phyloP scores from a whole-genome alignment of 179 eudicot genomes.

The Spinacia oleracea region DNA sequence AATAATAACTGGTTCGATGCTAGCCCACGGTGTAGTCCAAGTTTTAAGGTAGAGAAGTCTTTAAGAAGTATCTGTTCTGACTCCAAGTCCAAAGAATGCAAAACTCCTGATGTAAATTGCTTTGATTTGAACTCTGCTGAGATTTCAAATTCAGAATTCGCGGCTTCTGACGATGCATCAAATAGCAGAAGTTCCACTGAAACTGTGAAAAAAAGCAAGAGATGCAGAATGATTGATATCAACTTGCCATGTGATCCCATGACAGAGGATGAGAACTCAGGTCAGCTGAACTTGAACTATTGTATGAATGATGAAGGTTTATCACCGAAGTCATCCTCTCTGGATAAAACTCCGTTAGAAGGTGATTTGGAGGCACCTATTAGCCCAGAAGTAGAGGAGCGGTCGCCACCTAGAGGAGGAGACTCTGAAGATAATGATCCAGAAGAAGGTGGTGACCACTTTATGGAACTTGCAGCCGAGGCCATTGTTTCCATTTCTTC shows the following conservation, averaged over 20 bases:
- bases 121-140: conserved; percentile 35
- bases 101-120: neutral
- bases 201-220: conserved; percentile 22
- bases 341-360: conserved; percentile 14
- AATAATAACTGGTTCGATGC: conserved; percentile 18
- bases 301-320: conserved; percentile 27
- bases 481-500: conserved; percentile 45
- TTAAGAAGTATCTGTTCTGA: conserved; percentile 24
- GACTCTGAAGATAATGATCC: conserved; percentile 42
- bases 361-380: conserved; percentile 53
- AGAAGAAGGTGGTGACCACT: conserved; percentile 27
- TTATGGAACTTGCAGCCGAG: conserved; percentile 46
- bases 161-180: conserved; percentile 3
- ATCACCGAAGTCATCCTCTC: conserved; percentile 10
- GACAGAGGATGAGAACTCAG: conserved; percentile 29
- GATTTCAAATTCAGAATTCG: conserved; percentile 2
- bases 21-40: neutral
- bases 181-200: neutral
- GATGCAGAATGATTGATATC: conserved; percentile 29
- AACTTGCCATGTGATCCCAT: conserved; percentile 36
- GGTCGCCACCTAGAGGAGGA: conserved; percentile 62
- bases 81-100: conserved; percentile 23
- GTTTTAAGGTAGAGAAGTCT: conserved; percentile 3
- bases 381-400: conserved; percentile 70
- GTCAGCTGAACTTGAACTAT: conserved; percentile 36